Conservation (phyloP, 345 rosid genomes). For the Ailanthus altissimus region DNA sequence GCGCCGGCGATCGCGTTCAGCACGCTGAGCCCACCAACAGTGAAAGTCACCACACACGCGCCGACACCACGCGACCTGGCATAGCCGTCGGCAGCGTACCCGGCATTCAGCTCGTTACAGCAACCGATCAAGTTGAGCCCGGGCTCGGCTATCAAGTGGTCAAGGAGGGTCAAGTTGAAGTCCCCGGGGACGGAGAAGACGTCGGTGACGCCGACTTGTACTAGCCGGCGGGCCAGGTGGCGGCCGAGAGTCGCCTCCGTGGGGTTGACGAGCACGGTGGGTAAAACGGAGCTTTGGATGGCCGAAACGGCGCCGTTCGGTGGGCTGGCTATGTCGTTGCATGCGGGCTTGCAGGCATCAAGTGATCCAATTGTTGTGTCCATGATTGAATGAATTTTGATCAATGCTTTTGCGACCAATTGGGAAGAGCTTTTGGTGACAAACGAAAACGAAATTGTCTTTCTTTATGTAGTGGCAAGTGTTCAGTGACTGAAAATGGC, state of each 20-base stretch:
- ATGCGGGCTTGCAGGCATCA: constrained; percentile 40
- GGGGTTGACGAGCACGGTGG: constrained; percentile 29
- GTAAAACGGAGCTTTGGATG: constrained; percentile 34
- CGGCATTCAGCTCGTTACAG: constrained; percentile 87
- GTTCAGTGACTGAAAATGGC: background rate
- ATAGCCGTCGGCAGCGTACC: constrained; percentile 82
- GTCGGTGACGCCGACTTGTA: constrained; percentile 51
- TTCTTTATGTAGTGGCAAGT: background rate
- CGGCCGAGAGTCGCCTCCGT: constrained; percentile 60
- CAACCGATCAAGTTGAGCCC: constrained; percentile 63
- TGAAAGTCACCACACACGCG: constrained; percentile 82
- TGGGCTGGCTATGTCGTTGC: constrained; percentile 39
- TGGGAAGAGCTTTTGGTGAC: background rate
- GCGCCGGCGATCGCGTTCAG: constrained; percentile 84
- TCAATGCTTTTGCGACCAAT: background rate
- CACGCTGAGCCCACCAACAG: constrained; percentile 80
- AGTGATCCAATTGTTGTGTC: constrained; percentile 55
- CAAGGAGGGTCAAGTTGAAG: constrained; percentile 78
- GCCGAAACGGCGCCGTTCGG: constrained; percentile 42
- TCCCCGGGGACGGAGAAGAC: constrained; percentile 79
- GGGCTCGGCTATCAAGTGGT: constrained; percentile 73
- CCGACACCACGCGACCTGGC: constrained; percentile 77
- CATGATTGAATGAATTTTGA: constrained; percentile 28
- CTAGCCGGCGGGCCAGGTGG: constrained; percentile 72
- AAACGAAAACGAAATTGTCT: too few relatives aligned